A percentile compares a stretch with the other conserved stretches of the same genome.
Conservation (phyloP, 495 filamentous ascomycete species). For the Gamarada debralockiae region DNA sequence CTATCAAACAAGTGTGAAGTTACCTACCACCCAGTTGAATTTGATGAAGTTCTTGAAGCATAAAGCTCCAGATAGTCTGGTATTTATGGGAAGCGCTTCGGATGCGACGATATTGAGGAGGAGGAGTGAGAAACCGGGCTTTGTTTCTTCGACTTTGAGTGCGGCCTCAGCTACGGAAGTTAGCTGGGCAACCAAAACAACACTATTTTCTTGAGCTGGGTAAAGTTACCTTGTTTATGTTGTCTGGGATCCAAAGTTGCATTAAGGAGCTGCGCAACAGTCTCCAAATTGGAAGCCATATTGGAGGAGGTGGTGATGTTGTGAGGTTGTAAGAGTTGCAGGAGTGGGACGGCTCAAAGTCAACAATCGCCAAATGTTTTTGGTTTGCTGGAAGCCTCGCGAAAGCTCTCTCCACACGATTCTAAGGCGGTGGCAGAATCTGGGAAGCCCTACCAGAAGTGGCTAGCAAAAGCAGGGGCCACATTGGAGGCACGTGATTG, state of each 20-base stretch:
- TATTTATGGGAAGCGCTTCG: conserved; percentile 62
- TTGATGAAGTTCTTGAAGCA: conserved; percentile 99
- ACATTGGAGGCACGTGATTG: too few species aligned
- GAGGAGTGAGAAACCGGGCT: conserved; percentile 80
- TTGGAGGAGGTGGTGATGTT: conserved; percentile 22
- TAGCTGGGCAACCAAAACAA: conserved; percentile 1
- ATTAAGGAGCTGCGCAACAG: conserved; percentile 74
- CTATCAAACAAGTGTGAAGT: neutral
- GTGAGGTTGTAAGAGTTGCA: too few species aligned
- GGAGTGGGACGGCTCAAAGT: neutral
- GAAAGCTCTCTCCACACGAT: neutral
- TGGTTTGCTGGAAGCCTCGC: neutral
- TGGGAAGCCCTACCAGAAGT: too few species aligned
- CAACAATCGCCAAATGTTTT: neutral
- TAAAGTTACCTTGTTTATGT: conserved; percentile 73
- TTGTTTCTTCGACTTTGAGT: conserved; percentile 69
- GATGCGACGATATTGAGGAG: conserved; percentile 85
- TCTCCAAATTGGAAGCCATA: conserved; percentile 74
- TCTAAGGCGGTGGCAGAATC: too few species aligned
- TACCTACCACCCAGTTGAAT: conserved; percentile 74
- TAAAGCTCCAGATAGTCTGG: conserved; percentile 83
- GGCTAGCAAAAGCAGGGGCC: too few species aligned
- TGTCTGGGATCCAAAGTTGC: conserved; percentile 80
- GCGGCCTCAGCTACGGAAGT: conserved; percentile 65
- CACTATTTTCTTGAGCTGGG: neutral